These are phyloP conservation scores for Steccherinum ochraceum DNA, from an alignment of 768 basidiomycete genomes.

Conservation along the genomic window DNA sequence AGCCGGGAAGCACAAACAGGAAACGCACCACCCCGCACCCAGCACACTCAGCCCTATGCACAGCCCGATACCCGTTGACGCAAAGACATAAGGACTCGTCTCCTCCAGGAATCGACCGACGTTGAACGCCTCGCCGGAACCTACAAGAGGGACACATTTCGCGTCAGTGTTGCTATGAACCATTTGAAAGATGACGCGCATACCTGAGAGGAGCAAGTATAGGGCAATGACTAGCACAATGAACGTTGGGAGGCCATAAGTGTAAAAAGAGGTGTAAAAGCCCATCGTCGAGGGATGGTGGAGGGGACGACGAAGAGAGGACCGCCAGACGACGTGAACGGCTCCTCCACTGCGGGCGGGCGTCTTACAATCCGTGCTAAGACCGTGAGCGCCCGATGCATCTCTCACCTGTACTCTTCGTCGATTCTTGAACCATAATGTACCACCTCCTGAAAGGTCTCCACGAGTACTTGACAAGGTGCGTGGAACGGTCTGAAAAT, in stretches of 20 bases:
- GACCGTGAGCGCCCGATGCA: not conserved
- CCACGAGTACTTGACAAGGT: slow-evolving; percentile 86
- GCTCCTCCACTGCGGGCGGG: not conserved
- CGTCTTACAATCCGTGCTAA: not conserved
- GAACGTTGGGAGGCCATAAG: slow-evolving; percentile 65
- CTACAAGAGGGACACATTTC: slow-evolving; percentile 29
- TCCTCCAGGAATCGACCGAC: slow-evolving; percentile 92
- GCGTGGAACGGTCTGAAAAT: not conserved
- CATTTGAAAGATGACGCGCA: slow-evolving; percentile 13
- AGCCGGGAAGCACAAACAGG: too few relatives aligned
- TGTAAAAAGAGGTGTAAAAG: slow-evolving; percentile 42
- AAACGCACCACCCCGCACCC: slow-evolving; percentile 90
- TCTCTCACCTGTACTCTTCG: not conserved
- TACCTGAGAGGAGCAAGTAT: slow-evolving; percentile 89
- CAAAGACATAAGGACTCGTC: slow-evolving; percentile 92
- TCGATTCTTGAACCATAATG: too few relatives aligned
- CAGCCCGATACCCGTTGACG: slow-evolving; percentile 81
- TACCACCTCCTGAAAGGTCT: slow-evolving; percentile 92
- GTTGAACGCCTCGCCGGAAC: slow-evolving; percentile 89
- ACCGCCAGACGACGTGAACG: slow-evolving; percentile 8
- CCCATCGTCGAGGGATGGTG: slow-evolving; percentile 23
- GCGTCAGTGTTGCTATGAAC: not conserved
- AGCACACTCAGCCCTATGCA: slow-evolving; percentile 91
- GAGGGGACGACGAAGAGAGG: slow-evolving; percentile 3
- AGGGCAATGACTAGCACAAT: slow-evolving; percentile 61